These are phyloP conservation scores for Myxozyma udenii DNA, from an alignment of 805 yeast genomes.

Conservation along the genomic window DNA sequence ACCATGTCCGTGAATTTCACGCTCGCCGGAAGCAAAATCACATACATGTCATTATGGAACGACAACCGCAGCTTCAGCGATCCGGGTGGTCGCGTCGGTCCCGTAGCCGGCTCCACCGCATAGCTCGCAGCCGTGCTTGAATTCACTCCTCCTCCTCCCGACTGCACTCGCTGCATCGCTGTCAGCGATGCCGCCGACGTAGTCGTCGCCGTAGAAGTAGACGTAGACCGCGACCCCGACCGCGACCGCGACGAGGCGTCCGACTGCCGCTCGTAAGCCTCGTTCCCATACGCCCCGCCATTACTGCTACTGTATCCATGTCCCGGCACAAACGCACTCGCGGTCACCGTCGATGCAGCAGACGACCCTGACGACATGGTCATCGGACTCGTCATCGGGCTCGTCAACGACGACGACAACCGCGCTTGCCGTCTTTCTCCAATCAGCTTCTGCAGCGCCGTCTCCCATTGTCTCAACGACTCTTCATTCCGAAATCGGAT, in stretches of 20 bases:
- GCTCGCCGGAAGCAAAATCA: conserved; percentile 58
- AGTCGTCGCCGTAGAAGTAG: too few species aligned
- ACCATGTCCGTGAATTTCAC: conserved; percentile 52
- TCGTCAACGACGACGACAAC: neutral
- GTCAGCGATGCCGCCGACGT: conserved; percentile 1
- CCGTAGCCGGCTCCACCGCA: neutral
- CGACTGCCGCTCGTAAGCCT: conserved; percentile 3
- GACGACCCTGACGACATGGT: conserved; percentile 2
- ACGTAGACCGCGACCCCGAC: too few species aligned
- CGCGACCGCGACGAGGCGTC: conserved; percentile 13
- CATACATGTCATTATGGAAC: conserved; percentile 47
- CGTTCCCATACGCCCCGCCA: conserved; percentile 2
- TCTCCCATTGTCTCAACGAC: conserved; percentile 73
- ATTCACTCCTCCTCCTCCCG: neutral
- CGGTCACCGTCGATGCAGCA: neutral
- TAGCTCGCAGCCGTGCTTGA: neutral
- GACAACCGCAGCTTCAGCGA: conserved; percentile 39
- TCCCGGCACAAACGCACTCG: conserved; percentile 9
- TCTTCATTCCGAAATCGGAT: conserved; percentile 83
- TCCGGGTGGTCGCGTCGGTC: conserved; percentile 12
- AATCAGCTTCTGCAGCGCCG: conserved; percentile 36
- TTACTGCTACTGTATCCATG: conserved; percentile 7
- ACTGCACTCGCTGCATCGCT: conserved; percentile 9
- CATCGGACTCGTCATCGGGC: conserved; percentile 4
- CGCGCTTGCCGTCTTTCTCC: conserved; percentile 6